Evolutionary conservation across 23 red algal species (phyloP).

Genomic region (Gracilaria caudata): DNA sequence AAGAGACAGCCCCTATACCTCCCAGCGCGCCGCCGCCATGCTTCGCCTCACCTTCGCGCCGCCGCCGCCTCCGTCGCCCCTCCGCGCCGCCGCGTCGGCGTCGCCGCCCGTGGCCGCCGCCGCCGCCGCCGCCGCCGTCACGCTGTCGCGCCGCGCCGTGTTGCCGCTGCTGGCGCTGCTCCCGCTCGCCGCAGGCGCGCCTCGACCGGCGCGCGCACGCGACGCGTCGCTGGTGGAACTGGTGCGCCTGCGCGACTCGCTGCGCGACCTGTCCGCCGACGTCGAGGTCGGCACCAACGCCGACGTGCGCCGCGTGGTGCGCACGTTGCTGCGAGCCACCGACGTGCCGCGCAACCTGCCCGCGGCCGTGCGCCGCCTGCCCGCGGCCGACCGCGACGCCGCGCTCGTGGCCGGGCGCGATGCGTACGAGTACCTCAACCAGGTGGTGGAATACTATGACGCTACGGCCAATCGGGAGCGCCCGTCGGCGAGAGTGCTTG

Average conservation of each 20-base stretch:
- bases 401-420: slow-evolving; percentile 14
- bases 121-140: neutral
- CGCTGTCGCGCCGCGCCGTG: slow-evolving; percentile 12
- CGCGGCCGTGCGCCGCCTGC: neutral
- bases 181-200: too few relatives aligned
- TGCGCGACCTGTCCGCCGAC: slow-evolving; percentile 36
- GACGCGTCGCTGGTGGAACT: slow-evolving; percentile 18
- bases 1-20: too few relatives aligned
- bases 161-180: neutral
- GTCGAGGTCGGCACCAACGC: slow-evolving; percentile 40
- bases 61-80: neutral
- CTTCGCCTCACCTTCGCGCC: neutral
- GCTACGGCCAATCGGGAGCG: slow-evolving; percentile 18
- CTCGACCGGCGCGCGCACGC: neutral
- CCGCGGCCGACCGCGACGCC: neutral
- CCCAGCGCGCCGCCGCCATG: too few relatives aligned
- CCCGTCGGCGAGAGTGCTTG: neutral
- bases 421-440: slow-evolving; percentile 57
- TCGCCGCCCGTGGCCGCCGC: neutral
- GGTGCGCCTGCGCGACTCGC: slow-evolving; percentile 43
- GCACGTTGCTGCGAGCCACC: slow-evolving; percentile 35
- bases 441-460: slow-evolving; percentile 54
- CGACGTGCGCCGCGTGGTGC: slow-evolving; percentile 42
- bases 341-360: slow-evolving; percentile 1
- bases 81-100: neutral